Percentiles rank a stretch among this genome's conserved stretches.
These are phyloP conservation scores for Angomonas deanei DNA, from an alignment of 208 protist genomes.

Conservation along the genomic window DNA sequence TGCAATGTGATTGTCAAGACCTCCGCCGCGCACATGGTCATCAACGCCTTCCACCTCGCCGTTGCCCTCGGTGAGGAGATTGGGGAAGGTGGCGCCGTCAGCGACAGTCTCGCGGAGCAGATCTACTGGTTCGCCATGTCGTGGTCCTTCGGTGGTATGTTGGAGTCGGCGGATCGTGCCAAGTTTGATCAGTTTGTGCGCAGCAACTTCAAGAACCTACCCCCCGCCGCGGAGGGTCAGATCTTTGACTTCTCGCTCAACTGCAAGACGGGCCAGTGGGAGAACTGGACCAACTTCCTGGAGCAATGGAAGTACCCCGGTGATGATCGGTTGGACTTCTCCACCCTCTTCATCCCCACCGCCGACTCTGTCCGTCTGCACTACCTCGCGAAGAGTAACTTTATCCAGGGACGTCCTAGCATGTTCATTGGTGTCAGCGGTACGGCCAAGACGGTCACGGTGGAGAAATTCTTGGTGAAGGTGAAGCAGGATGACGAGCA, in stretches of 20 bases:
- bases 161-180: constrained; percentile 90
- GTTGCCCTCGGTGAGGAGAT: constrained; percentile 83
- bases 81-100: constrained; percentile 69
- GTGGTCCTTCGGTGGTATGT: constrained; percentile 93
- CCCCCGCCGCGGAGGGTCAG: constrained; percentile 62
- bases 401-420: constrained; percentile 75
- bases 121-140: constrained; percentile 93
- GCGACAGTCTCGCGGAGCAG: constrained; percentile 80
- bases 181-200: constrained; percentile 92
- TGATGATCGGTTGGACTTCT: constrained; percentile 91
- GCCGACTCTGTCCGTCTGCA: constrained; percentile 94
- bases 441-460: constrained; percentile 94
- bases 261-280: constrained; percentile 86
- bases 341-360: constrained; percentile 95
- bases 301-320: constrained; percentile 92
- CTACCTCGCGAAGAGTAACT: constrained; percentile 90
- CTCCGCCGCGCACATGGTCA: constrained; percentile 80
- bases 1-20: constrained; percentile 86
- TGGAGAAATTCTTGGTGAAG: constrained; percentile 89
- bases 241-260: constrained; percentile 95
- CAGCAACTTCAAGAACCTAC: constrained; percentile 62
- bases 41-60: constrained; percentile 90
- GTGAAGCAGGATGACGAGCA: constrained; percentile 69
- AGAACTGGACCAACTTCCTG: constrained; percentile 78
- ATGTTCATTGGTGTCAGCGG: constrained; percentile 92